Evolutionary conservation across 129 eudicot species (phyloP).

Genomic region (Lactuca saligna): DNA sequence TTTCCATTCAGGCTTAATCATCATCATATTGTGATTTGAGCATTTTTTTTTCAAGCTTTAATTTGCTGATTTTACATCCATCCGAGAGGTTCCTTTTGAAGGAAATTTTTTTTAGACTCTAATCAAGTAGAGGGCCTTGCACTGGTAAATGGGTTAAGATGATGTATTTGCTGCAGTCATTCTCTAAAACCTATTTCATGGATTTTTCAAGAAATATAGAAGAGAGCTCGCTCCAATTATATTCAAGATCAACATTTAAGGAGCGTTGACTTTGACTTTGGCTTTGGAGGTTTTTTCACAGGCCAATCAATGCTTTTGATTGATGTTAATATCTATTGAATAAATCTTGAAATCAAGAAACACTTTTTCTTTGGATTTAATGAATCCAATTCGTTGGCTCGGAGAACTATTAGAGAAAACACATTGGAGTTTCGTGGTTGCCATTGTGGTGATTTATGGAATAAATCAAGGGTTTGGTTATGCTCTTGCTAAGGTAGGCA

Average conservation of each 20-base stretch:
- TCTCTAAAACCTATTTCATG: constrained; percentile 22
- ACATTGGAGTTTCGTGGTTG: constrained; percentile 91
- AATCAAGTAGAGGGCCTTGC: not conserved
- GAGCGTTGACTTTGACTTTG: constrained; percentile 40
- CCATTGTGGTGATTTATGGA: constrained; percentile 79
- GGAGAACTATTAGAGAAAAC: constrained; percentile 59
- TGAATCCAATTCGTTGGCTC: constrained; percentile 62
- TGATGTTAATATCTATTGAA: not conserved
- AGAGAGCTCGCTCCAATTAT: constrained; percentile 1
- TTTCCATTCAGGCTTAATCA: not conserved
- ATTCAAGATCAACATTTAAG: constrained; percentile 38
- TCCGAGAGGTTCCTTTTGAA: constrained; percentile 8
- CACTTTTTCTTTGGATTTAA: constrained; percentile 16
- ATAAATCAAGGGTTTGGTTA: constrained; percentile 89
- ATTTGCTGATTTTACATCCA: constrained; percentile 16
- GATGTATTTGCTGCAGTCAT: constrained; percentile 6
- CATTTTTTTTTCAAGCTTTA: constrained; percentile 5
- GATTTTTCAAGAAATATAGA: constrained; percentile 12
- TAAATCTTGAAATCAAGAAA: constrained; percentile 15
- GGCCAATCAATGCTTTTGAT: constrained; percentile 5
- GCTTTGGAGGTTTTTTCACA: constrained; percentile 25
- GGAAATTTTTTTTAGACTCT: not conserved
- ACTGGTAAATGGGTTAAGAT: constrained; percentile 11
- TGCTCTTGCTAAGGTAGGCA: constrained; percentile 66
- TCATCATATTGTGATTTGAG: constrained; percentile 11